These are phyloP conservation scores for Paraphoma chrysanthemicola DNA, from an alignment of 2,329 filamentous ascomycete genomes.

Conservation along the genomic window DNA sequence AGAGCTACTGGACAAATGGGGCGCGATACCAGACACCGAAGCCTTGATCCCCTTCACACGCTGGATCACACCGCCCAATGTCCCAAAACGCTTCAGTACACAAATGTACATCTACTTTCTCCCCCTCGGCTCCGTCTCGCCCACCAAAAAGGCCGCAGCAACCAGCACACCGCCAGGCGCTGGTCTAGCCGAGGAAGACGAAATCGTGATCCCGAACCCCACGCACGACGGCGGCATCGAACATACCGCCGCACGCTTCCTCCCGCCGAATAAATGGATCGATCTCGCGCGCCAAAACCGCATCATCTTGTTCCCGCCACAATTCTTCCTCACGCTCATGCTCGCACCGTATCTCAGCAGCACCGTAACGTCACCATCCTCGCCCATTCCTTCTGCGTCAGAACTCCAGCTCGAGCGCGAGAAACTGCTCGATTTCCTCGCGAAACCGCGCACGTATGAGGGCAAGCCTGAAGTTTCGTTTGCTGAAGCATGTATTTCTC, in stretches of 20 bases:
- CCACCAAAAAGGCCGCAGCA: slow-evolving; percentile 40
- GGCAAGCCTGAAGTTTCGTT: slow-evolving; percentile 47
- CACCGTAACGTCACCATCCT: slow-evolving; percentile 27
- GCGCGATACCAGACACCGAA: slow-evolving; percentile 70
- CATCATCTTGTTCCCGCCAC: slow-evolving; percentile 89
- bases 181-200: slow-evolving; percentile 44
- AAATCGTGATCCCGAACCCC: slow-evolving; percentile 70
- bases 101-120: slow-evolving; percentile 98
- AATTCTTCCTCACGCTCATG: slow-evolving; percentile 75
- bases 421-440: slow-evolving; percentile 54
- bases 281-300: slow-evolving; percentile 66
- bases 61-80: slow-evolving; percentile 82
- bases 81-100: slow-evolving; percentile 83
- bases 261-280: slow-evolving; percentile 74
- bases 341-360: slow-evolving; percentile 62
- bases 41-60: slow-evolving; percentile 82
- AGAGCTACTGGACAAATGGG: slow-evolving; percentile 67
- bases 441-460: slow-evolving; percentile 56
- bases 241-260: slow-evolving; percentile 79
- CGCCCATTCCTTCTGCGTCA: slow-evolving; percentile 32
- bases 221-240: slow-evolving; percentile 74
- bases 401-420: slow-evolving; percentile 51
- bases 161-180: slow-evolving; percentile 39
- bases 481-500: slow-evolving; percentile 53
- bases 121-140: slow-evolving; percentile 58